Percentiles rank a stretch among this genome's conserved stretches.
Evolutionary conservation across 2,329 filamentous ascomycete species (phyloP).

Genomic region (Pochonia chlamydosporia): DNA sequence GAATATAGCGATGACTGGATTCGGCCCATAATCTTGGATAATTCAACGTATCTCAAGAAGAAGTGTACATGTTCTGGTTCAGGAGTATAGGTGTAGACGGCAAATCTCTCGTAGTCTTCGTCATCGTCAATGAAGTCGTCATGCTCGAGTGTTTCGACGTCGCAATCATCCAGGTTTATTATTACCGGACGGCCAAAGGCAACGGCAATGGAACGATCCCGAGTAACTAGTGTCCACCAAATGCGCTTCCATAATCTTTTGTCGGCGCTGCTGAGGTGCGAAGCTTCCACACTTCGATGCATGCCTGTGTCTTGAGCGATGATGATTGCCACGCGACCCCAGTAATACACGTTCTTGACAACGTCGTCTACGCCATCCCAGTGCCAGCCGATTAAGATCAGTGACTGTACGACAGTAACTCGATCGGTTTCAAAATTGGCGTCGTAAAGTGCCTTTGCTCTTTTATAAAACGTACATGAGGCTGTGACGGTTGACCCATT

Average conservation of each 20-base stretch:
- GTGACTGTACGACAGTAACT: slow-evolving; percentile 90
- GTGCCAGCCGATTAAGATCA: slow-evolving; percentile 96
- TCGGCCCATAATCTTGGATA: slow-evolving; percentile 97
- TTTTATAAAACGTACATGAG: slow-evolving; percentile 94
- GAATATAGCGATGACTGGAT: slow-evolving; percentile 96
- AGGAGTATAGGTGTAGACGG: slow-evolving; percentile 38
- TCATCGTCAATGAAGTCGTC: slow-evolving; percentile 97
- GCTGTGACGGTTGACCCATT: slow-evolving; percentile 92
- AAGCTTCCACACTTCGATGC: slow-evolving; percentile 92
- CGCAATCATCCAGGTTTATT: slow-evolving; percentile 94
- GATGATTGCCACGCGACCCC: slow-evolving; percentile 91
- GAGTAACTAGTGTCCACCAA: slow-evolving; percentile 96
- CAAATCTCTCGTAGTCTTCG: slow-evolving; percentile 67
- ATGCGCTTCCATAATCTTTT: slow-evolving; percentile 96
- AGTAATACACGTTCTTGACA: slow-evolving; percentile 98
- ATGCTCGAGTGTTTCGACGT: slow-evolving; percentile 94
- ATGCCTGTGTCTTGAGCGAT: slow-evolving; percentile 96
- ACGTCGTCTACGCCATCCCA: slow-evolving; percentile 99
- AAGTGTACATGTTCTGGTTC: slow-evolving; percentile 90
- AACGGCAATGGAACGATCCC: slow-evolving; percentile 91
- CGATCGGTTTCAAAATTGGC: slow-evolving; percentile 96
- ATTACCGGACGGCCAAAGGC: slow-evolving; percentile 89
- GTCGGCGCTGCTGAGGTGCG: slow-evolving; percentile 84
- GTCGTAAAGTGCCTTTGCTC: slow-evolving; percentile 91
- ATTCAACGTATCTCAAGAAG: slow-evolving; percentile 95